Evolutionary conservation across 108 stramenopile species (phyloP), one percentile per base, ranked within the genome.

Genomic region (Nitzschia palea): DNA sequence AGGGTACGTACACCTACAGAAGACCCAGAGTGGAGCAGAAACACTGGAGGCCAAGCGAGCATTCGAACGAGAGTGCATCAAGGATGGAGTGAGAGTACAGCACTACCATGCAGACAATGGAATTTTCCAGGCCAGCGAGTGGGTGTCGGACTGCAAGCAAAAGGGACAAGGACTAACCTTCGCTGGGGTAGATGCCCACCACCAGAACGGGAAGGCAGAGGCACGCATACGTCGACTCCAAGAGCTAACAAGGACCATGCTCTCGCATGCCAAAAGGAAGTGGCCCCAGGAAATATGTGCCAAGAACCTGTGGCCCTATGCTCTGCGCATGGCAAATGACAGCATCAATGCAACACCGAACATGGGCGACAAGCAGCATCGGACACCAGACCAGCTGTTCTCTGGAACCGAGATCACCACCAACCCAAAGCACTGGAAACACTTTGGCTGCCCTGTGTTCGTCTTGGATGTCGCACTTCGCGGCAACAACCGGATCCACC

Each of bases 51-150:
- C 68, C 0, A 80, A 74, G 37, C 9, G 6, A 31, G 79, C 83
- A 0, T 84, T 78, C 45, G 83, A 84, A 54, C 40, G 22, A 18
- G 28, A 68, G 33, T 45, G 70, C 0, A 0, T 4, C 0, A 31
- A 50, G 17, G 37, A 34, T 26, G 70, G 70, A 4, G 48, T 75
- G 0, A 71, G 12, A 33, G 56, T 79, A 5, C 37, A 72, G n/a
- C 54, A 55, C 10, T 87, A 82, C 45, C 81, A 82, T 34, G 81
- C 81, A 1, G 83, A 88, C 52, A 88, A 88, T 60, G 83, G 86
- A 5, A 56, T 75, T 2, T 87, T 77, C 32, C 55, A 43, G 0
- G 83, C 71, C 28, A 65, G 74, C 9, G 45, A 35, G 0, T 82
- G 70, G 60, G 30, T 70, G 28, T 4, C 67, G 0, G 54, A 30